Evolutionary conservation across 2,329 filamentous ascomycete genomes (phyloP).

Genomic region (Alternaria sp.): DNA sequence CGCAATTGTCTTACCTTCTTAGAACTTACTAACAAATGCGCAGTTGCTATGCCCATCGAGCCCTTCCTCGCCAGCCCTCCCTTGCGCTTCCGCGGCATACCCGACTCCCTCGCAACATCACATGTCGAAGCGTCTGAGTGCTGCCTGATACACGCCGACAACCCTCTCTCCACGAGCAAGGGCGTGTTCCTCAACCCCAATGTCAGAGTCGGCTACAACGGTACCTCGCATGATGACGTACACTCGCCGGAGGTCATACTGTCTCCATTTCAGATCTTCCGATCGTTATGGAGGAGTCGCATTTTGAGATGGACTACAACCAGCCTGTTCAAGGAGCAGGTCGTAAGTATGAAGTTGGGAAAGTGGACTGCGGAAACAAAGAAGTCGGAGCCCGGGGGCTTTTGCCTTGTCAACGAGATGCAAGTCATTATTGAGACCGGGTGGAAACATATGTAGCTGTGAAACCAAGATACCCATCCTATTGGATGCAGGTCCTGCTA

Average conservation of each 20-base stretch:
- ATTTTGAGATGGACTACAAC: slow-evolving; percentile 16
- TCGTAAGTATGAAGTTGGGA: slow-evolving; percentile 11
- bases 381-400: slow-evolving; percentile 33
- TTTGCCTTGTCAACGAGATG: slow-evolving; percentile 50
- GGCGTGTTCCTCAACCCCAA: slow-evolving; percentile 74
- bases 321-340: slow-evolving; percentile 15
- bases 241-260: slow-evolving; percentile 12
- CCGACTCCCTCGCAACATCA: slow-evolving; percentile 63
- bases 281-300: slow-evolving; percentile 19
- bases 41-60: slow-evolving; percentile 35
- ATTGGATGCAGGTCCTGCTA: not conserved
- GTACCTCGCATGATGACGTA: slow-evolving; percentile 30
- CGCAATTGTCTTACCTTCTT: not conserved
- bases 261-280: slow-evolving; percentile 17
- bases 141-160: slow-evolving; percentile 78
- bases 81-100: slow-evolving; percentile 68
- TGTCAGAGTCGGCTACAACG: slow-evolving; percentile 71
- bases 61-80: slow-evolving; percentile 35
- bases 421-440: slow-evolving; percentile 45
- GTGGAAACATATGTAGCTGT: slow-evolving; percentile 45
- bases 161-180: slow-evolving; percentile 58
- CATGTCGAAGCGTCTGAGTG: slow-evolving; percentile 81
- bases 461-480: not conserved
- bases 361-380: slow-evolving; percentile 14
- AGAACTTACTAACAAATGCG: slow-evolving; percentile 16